Conservation (phyloP, 257 asterid genomes). For the Nicotiana noctiflora region DNA sequence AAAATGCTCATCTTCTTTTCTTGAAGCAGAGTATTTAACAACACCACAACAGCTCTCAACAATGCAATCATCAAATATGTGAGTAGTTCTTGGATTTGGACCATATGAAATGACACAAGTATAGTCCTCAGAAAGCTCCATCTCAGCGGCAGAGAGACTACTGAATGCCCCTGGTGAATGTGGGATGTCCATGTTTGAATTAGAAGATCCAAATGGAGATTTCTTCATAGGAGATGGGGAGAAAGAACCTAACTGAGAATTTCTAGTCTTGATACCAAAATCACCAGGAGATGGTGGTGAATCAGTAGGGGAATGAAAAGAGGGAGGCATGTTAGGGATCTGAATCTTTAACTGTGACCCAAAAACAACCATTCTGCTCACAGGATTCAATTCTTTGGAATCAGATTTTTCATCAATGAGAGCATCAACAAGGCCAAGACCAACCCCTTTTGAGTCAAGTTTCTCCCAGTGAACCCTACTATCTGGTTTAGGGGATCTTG, state of each 20-base stretch:
- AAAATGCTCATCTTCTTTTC: constrained; percentile 17
- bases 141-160: constrained; percentile 54
- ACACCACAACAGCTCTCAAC: constrained; percentile 68
- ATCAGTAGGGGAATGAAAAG: constrained; percentile 31
- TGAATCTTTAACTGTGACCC: constrained; percentile 81
- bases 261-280: constrained; percentile 69
- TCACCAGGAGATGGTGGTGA: constrained; percentile 64
- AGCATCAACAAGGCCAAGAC: constrained; percentile 62
- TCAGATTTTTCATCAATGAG: constrained; percentile 42
- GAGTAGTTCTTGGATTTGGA: constrained; percentile 77
- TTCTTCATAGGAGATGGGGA: constrained; percentile 39
- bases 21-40: constrained; percentile 37
- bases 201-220: constrained; percentile 38
- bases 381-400: constrained; percentile 26
- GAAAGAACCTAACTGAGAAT: constrained; percentile 39
- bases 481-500: constrained; percentile 38
- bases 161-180: constrained; percentile 22
- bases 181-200: constrained; percentile 24
- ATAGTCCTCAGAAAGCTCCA: constrained; percentile 92
- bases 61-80: constrained; percentile 76
- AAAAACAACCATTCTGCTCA: constrained; percentile 48
- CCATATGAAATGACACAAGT: constrained; percentile 82
- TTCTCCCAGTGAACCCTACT: constrained; percentile 40
- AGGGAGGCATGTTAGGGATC: constrained; percentile 41
- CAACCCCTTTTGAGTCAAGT: constrained; percentile 35